Percentiles rank a stretch among this genome's conserved stretches.
Conservation (phyloP, 2,329 filamentous ascomycete species). For the Monascus ruber region DNA sequence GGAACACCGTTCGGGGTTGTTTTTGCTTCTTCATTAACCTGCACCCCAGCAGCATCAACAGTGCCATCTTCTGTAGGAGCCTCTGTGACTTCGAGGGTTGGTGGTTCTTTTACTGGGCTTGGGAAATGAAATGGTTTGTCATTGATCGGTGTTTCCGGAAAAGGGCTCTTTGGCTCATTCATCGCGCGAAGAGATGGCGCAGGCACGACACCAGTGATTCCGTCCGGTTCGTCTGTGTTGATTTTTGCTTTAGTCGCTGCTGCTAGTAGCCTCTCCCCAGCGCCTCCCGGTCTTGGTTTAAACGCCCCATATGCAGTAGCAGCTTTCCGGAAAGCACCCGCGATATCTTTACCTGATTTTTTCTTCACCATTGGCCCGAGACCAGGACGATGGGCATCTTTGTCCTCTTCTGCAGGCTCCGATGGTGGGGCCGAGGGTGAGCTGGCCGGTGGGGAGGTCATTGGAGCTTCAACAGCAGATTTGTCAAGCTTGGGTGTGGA, state of each 20-base stretch:
- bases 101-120: constrained; percentile 18
- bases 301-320: constrained; percentile 62
- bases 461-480: constrained; percentile 3
- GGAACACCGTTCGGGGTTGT: constrained; percentile 12
- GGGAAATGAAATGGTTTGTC: constrained; percentile 13
- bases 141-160: constrained; percentile 18
- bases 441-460: constrained; percentile 5
- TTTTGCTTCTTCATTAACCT: constrained; percentile 9
- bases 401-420: constrained; percentile 32
- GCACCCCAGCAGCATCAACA: constrained; percentile 15
- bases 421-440: constrained; percentile 6
- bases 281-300: constrained; percentile 78
- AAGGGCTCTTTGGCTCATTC: constrained; percentile 25
- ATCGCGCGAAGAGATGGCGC: constrained; percentile 48
- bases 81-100: constrained; percentile 30
- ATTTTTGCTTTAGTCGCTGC: constrained; percentile 42
- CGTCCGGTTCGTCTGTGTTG: constrained; percentile 62
- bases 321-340: constrained; percentile 67
- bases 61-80: constrained; percentile 18
- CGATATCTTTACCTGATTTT: constrained; percentile 61
- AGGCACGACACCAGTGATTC: constrained; percentile 78
- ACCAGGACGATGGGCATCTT: constrained; percentile 55
- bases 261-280: constrained; percentile 64
- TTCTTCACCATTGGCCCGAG: constrained; percentile 85
- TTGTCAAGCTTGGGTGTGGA: constrained; percentile 6